Conservation (phyloP, 805 yeast genomes). For the Spathaspora gorwiae region DNA sequence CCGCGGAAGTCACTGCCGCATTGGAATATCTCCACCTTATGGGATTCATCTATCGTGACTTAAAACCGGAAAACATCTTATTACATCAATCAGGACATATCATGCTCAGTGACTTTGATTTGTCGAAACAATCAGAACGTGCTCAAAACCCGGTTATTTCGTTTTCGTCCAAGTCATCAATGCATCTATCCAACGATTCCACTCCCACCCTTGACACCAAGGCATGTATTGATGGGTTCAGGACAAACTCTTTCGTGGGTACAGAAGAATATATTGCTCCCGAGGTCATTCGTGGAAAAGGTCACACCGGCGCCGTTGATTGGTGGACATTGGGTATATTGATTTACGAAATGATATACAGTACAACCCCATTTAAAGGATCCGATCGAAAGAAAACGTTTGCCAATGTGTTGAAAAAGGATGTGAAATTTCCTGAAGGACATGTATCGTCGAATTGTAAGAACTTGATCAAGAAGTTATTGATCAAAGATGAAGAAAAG, state of each 20-base stretch:
- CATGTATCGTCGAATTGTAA: conserved; percentile 75
- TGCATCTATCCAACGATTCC: conserved; percentile 17
- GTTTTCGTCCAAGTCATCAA: conserved; percentile 13
- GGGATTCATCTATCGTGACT: conserved; percentile 96
- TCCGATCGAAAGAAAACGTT: conserved; percentile 83
- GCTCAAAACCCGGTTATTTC: conserved; percentile 73
- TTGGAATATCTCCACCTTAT: conserved; percentile 89
- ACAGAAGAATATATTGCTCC: conserved; percentile 99
- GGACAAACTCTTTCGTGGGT: conserved; percentile 97
- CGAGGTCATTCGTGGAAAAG: conserved; percentile 93
- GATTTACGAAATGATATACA: conserved; percentile 90
- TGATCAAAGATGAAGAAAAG: conserved; percentile 84
- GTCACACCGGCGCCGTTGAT: conserved; percentile 96
- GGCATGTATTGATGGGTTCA: conserved; percentile 90
- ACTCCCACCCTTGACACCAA: conserved; percentile 82
- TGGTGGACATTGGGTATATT: conserved; percentile 99
- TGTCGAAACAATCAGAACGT: conserved; percentile 81
- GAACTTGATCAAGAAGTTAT: conserved; percentile 69
- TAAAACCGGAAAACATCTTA: conserved; percentile 93
- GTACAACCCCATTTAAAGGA: conserved; percentile 96
- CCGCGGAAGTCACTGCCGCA: conserved; percentile 96
- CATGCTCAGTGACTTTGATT: conserved; percentile 94
- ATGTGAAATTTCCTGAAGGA: conserved; percentile 71
- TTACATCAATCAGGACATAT: conserved; percentile 97
- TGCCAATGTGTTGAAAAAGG: conserved; percentile 78